These are phyloP conservation scores for Skeletonema menzelii DNA, from an alignment of 108 stramenopile genomes.

Conservation along the genomic window DNA sequence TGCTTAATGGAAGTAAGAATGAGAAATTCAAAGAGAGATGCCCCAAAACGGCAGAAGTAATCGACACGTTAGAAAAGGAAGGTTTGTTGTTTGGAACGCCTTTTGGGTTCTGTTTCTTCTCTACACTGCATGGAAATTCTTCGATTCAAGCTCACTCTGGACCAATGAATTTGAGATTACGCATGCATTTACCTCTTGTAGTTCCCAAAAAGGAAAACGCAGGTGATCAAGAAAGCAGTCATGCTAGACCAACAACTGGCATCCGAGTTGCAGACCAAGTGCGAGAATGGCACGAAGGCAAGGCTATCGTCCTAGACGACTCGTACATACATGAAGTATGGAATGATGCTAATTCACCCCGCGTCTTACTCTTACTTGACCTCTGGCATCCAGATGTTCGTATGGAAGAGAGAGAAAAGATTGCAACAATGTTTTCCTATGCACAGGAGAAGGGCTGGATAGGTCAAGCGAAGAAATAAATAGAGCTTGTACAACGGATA, in stretches of 20 bases:
- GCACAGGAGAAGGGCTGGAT: slow-evolving; percentile 76
- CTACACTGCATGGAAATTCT: slow-evolving; percentile 63
- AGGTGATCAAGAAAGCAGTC: neutral
- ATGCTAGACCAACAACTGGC: slow-evolving; percentile 63
- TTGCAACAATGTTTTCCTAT: slow-evolving; percentile 70
- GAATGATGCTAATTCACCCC: slow-evolving; percentile 80
- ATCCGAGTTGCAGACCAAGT: slow-evolving; percentile 87
- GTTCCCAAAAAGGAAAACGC: slow-evolving; percentile 62
- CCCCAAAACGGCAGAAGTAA: slow-evolving; percentile 67
- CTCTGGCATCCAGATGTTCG: slow-evolving; percentile 90
- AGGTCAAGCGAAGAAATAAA: slow-evolving; percentile 7
- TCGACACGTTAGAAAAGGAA: slow-evolving; percentile 53
- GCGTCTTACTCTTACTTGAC: slow-evolving; percentile 83
- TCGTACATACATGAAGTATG: slow-evolving; percentile 96
- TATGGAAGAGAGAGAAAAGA: slow-evolving; percentile 62
- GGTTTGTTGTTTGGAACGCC: slow-evolving; percentile 61
- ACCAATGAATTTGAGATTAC: slow-evolving; percentile 94
- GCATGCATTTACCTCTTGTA: slow-evolving; percentile 92
- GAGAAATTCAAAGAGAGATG: slow-evolving; percentile 60
- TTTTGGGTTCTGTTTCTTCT: slow-evolving; percentile 91
- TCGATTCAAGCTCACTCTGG: slow-evolving; percentile 85
- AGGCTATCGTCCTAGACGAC: slow-evolving; percentile 94
- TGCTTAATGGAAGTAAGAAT: slow-evolving; percentile 70
- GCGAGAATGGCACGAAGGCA: slow-evolving; percentile 78
- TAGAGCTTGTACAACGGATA: neutral